Conservation (phyloP, 257 asterid species). For the Solanum infundibuliforme region DNA sequence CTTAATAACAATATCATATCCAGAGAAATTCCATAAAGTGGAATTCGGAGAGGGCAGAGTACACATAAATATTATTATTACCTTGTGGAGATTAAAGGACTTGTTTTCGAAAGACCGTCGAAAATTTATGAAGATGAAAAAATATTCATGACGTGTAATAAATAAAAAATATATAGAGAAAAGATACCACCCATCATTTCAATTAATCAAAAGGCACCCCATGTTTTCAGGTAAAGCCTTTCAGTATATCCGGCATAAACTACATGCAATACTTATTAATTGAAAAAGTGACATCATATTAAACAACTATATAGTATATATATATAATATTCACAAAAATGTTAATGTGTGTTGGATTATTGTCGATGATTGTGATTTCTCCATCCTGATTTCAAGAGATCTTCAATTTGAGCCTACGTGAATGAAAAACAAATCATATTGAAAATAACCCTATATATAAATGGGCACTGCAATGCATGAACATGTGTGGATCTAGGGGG, state of each 20-base stretch:
- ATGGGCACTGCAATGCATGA: neutral
- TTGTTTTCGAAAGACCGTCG: accelerated
- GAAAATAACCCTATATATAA: neutral
- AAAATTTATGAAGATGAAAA: too few species aligned
- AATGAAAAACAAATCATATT: neutral
- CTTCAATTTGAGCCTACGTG: neutral
- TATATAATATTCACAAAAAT: neutral
- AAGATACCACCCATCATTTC: neutral
- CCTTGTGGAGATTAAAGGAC: accelerated
- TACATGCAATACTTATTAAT: neutral
- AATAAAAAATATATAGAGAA: neutral
- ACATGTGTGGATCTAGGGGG: neutral
- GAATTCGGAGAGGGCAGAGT: too few species aligned
- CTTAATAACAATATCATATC: too few species aligned
- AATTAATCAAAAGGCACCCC: neutral
- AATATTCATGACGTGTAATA: neutral
- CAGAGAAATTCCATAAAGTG: too few species aligned
- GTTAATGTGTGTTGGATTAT: neutral
- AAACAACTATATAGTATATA: neutral
- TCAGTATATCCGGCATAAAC: neutral
- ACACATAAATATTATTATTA: too few species aligned
- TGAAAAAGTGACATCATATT: neutral
- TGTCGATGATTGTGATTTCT: neutral
- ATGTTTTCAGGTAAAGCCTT: neutral
- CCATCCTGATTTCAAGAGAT: accelerated